Conservation (phyloP, 2,329 filamentous ascomycete species). For the Beauveria sp. region DNA sequence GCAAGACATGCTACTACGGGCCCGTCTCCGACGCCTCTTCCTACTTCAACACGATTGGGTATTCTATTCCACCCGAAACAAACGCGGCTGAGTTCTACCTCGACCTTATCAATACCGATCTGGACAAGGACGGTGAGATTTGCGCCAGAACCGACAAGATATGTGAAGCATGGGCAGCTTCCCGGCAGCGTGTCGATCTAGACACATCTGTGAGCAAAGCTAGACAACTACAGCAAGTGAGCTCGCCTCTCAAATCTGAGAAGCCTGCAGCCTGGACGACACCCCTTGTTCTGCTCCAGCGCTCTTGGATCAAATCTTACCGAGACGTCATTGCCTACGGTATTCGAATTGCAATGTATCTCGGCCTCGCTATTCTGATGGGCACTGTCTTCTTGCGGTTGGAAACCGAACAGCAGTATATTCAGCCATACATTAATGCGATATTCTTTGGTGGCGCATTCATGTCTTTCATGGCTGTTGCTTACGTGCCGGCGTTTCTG, state of each 20-base stretch:
- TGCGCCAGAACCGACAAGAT: conserved; percentile 28
- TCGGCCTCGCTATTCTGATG: conserved; percentile 72
- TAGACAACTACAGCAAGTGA: conserved; percentile 16
- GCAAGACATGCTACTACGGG: conserved; percentile 68
- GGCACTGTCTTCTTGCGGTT: conserved; percentile 80
- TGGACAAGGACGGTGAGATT: conserved; percentile 43
- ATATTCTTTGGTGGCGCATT: conserved; percentile 70
- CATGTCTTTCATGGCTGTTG: conserved; percentile 76
- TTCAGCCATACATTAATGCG: conserved; percentile 76
- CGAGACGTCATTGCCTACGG: conserved; percentile 79
- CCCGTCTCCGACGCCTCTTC: conserved; percentile 46
- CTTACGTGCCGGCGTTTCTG: conserved; percentile 76
- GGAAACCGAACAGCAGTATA: conserved; percentile 58
- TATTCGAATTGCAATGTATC: conserved; percentile 75
- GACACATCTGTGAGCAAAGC: neutral
- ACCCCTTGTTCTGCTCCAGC: conserved; percentile 61
- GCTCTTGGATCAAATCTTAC: conserved; percentile 76
- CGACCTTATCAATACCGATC: conserved; percentile 72
- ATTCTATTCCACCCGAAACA: conserved; percentile 58
- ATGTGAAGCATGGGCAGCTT: conserved; percentile 20
- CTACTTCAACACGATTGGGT: conserved; percentile 57
- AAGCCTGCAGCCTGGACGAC: conserved; percentile 42
- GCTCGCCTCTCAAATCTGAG: conserved; percentile 18
- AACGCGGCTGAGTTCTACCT: conserved; percentile 79
- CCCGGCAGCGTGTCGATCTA: conserved; percentile 1